Percentiles rank a stretch among this genome's conserved stretches.
Conservation (phyloP, 2,329 filamentous ascomycete species). For the Pseudopyrenochaeta lycopersici region DNA sequence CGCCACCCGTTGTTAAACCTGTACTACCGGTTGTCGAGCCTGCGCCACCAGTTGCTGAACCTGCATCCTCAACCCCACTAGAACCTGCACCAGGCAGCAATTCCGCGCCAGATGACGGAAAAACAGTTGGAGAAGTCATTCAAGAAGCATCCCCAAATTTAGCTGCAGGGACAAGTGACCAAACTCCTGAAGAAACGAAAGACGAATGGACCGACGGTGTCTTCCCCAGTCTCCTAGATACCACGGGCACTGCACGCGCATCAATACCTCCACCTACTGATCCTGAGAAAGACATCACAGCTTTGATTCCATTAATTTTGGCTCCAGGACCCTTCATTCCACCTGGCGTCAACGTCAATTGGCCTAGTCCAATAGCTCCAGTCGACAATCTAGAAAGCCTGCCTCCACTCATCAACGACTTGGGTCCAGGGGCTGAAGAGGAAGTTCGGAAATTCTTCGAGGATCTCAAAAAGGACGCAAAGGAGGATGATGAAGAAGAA, state of each 20-base stretch:
- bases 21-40: background rate
- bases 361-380: conserved; percentile 13
- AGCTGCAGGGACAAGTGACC: background rate
- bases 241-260: background rate
- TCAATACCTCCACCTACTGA: background rate
- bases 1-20: background rate
- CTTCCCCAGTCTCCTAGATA: background rate
- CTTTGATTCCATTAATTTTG: conserved; percentile 21
- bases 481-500: background rate
- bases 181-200: background rate
- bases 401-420: conserved; percentile 10
- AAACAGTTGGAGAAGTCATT: background rate
- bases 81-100: background rate
- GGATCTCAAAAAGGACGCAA: background rate
- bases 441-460: conserved; percentile 9
- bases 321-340: conserved; percentile 30
- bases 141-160: background rate
- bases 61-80: background rate
- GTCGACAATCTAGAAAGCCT: conserved; percentile 10
- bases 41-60: background rate
- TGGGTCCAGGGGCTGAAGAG: conserved; percentile 2
- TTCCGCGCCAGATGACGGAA: background rate
- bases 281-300: conserved; percentile 4
- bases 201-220: conserved; percentile 3
- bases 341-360: conserved; percentile 8